Evolutionary conservation across 1,284 basidiomycete species (phyloP).

Genomic region (Anthracocystis panici-leucophaei): DNA sequence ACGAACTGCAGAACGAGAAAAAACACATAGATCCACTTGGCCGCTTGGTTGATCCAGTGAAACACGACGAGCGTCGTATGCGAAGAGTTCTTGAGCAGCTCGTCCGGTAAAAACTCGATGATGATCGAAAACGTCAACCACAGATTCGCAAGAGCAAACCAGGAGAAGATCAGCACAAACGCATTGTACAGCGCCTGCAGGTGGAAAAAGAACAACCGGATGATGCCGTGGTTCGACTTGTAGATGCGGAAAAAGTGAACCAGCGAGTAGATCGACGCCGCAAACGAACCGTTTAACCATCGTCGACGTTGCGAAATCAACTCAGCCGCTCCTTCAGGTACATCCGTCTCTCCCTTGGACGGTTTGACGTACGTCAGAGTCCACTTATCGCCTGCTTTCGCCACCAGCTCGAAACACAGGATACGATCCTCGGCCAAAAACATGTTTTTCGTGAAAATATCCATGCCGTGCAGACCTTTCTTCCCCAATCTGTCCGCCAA

Average conservation of each 20-base stretch:
- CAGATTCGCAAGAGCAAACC: slow-evolving; percentile 91
- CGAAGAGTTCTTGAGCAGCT: slow-evolving; percentile 79
- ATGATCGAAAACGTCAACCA: slow-evolving; percentile 97
- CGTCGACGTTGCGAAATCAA: slow-evolving; percentile 90
- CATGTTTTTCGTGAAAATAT: slow-evolving; percentile 84
- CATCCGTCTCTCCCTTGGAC: slow-evolving; percentile 93
- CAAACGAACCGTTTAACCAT: slow-evolving; percentile 98
- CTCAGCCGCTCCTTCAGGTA: slow-evolving; percentile 83
- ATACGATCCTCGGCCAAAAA: slow-evolving; percentile 79
- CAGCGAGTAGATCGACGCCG: slow-evolving; percentile 89
- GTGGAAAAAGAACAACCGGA: slow-evolving; percentile 93
- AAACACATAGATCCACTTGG: slow-evolving; percentile 89
- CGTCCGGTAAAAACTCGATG: slow-evolving; percentile 83
- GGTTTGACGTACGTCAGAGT: slow-evolving; percentile 93
- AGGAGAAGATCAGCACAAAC: slow-evolving; percentile 89
- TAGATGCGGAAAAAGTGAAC: slow-evolving; percentile 94
- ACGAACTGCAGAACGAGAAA: slow-evolving; percentile 90
- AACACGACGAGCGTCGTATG: slow-evolving; percentile 78
- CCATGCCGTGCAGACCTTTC: slow-evolving; percentile 97
- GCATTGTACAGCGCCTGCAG: slow-evolving; percentile 92
- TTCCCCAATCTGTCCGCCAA: slow-evolving; percentile 86
- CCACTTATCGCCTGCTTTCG: slow-evolving; percentile 86
- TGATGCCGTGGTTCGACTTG: slow-evolving; percentile 82
- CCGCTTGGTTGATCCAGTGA: slow-evolving; percentile 79
- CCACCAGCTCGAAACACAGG: slow-evolving; percentile 94